Percentiles rank a stretch among this genome's conserved stretches.
Conservation (phyloP, 1,284 basidiomycete genomes). For the Lignosus rhinocerotis region DNA sequence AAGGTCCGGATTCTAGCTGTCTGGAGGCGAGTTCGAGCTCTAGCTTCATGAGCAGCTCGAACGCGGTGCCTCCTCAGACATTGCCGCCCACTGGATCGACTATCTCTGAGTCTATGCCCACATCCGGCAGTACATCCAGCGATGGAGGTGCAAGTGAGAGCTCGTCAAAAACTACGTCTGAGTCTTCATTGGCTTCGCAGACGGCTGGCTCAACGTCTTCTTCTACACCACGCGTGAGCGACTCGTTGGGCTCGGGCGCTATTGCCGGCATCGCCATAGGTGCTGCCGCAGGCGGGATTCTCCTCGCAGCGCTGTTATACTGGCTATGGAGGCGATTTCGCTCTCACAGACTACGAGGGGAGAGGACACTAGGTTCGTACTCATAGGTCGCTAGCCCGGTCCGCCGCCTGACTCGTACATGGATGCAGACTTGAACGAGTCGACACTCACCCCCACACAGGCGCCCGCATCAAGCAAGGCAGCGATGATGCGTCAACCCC, state of each 20-base stretch:
- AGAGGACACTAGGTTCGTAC: not conserved
- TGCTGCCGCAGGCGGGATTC: not conserved
- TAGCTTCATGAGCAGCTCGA: not conserved
- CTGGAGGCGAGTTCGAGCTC: not conserved
- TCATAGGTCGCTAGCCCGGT: not conserved
- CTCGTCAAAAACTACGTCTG: not conserved
- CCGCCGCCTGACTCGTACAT: not conserved
- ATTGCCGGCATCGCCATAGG: not conserved
- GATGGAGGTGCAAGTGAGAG: not conserved
- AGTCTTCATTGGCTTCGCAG: not conserved
- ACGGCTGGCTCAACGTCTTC: not conserved
- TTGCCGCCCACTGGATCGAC: no score
- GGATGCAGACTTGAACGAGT: not conserved
- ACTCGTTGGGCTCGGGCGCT: not conserved
- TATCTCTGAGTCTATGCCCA: no score
- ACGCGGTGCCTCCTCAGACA: not conserved
- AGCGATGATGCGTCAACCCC: not conserved
- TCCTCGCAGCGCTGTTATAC: not conserved
- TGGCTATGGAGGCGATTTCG: not conserved
- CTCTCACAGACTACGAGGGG: not conserved
- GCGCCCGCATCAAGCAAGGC: not conserved
- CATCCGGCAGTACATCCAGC: no score
- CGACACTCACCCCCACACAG: not conserved
- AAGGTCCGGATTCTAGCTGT: not conserved
- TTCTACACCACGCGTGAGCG: not conserved